Conservation (phyloP, 345 rosid genomes). For the Euphorbia pulcherrima region DNA sequence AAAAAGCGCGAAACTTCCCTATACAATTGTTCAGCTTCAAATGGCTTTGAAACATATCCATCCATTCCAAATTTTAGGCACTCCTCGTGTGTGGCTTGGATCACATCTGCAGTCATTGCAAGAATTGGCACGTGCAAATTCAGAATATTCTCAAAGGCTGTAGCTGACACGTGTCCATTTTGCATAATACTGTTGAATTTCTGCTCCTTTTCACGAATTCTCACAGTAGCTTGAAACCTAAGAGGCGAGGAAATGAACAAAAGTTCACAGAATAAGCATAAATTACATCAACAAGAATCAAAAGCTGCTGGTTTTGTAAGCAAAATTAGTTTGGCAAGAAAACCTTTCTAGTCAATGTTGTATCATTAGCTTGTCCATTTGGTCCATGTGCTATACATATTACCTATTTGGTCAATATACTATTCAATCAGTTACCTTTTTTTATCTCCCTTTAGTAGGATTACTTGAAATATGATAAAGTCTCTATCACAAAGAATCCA, state of each 20-base stretch:
- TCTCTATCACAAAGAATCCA: too few species aligned
- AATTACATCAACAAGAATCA: not conserved
- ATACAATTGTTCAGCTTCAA: slow-evolving; percentile 81
- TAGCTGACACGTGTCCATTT: slow-evolving; percentile 33
- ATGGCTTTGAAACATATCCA: slow-evolving; percentile 92
- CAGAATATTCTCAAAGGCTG: slow-evolving; percentile 27
- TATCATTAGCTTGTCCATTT: too few species aligned
- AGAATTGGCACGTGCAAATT: slow-evolving; percentile 64
- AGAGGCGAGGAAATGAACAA: slow-evolving; percentile 6
- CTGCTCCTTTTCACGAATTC: slow-evolving; percentile 58
- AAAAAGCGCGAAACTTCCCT: slow-evolving; percentile 72
- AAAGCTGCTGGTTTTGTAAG: not conserved
- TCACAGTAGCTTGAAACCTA: slow-evolving; percentile 79
- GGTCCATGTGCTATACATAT: too few species aligned
- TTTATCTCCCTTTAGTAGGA: too few species aligned
- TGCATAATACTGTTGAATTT: slow-evolving; percentile 33
- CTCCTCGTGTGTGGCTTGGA: slow-evolving; percentile 77
- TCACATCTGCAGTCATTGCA: slow-evolving; percentile 98
- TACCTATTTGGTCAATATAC: too few species aligned
- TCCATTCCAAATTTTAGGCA: slow-evolving; percentile 70
- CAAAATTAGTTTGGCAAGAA: not conserved
- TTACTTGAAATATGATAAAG: too few species aligned
- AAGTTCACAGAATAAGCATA: not conserved
- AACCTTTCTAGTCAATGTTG: too few species aligned
- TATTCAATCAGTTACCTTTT: too few species aligned